A percentile compares a stretch with the other conserved stretches of the same genome.
These are phyloP conservation scores for Oemleria cerasiformis DNA, from an alignment of 306 rosid species.

Conservation along the genomic window DNA sequence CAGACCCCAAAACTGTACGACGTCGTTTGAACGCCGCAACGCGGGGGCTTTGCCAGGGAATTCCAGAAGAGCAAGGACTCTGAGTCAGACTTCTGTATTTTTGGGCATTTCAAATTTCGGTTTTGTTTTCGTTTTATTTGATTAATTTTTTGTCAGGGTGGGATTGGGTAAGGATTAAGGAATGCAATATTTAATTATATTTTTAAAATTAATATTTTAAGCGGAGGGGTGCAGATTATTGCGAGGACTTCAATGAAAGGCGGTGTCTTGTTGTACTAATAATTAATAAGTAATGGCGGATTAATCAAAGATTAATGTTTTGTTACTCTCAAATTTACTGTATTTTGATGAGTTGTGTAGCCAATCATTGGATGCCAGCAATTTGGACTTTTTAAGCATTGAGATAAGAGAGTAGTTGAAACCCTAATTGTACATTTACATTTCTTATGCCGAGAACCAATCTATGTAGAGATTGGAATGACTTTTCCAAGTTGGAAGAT, in stretches of 20 bases:
- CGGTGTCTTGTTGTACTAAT: not conserved
- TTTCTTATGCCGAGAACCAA: not conserved
- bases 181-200: not conserved
- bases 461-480: not conserved
- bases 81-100: not conserved
- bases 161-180: constrained; percentile 9
- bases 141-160: not conserved
- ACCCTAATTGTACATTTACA: not conserved
- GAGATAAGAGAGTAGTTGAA: not conserved
- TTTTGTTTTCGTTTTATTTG: not conserved
- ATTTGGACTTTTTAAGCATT: not conserved
- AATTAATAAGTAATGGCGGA: constrained; percentile 1
- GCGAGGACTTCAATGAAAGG: constrained; percentile 16
- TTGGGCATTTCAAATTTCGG: not conserved
- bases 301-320: not conserved
- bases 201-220: not conserved
- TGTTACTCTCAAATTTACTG: not conserved
- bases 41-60: not conserved
- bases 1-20: constrained; percentile 9
- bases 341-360: not conserved
- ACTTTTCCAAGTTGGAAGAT: not conserved
- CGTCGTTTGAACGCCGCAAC: constrained; percentile 29
- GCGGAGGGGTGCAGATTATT: not conserved
- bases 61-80: constrained; percentile 6
- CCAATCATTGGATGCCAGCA: not conserved